Evolutionary conservation across 73 alveolate genomes (phyloP), one percentile per base, ranked within the genome.

Genomic region (Tetrahymena elliotti): DNA sequence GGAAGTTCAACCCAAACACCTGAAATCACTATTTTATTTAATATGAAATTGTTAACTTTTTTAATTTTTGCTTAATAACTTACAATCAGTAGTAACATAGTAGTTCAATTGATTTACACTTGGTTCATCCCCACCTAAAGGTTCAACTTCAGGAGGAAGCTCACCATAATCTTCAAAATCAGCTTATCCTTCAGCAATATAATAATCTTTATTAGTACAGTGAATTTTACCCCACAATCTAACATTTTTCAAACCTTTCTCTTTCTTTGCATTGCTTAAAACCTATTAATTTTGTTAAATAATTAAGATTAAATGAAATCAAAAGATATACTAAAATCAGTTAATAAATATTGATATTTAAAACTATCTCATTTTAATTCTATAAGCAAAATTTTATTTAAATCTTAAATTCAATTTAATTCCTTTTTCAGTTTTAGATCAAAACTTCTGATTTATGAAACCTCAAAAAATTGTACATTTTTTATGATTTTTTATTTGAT

Each of bases 201-300:
- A 98, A 96, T 98, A 98, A 93, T 98, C 99, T 94, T 94, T 83
- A 83, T 97, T 94, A 0, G 98, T 95, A 35, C 99, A 98, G 84
- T 94, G 95, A 53, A 98, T 97, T 93, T 98, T 98, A 38, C 99
- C 99, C 97, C 98, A 98, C 52, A 98, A 96, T 92, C 97, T 93
- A n/a, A 98, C 41, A 33, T 93, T 68, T 68, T 68, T 68, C 88
- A 68, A 68, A 68, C 36, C 36, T 31, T 68, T 68, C 11, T 68
- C 88, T 31, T 68, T 68, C 36, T 68, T 68, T 4, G 88, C 88
- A 68, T 68, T 68, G 88, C 88, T 68, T 68, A 68, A 68, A 68
- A 68, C 88, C 88, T 68, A 68, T 22, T 2, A 27, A 24, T 22
- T 6, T 18, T 68, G 1, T 53, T 7, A 53, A 53, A 53, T 53